Percentiles rank a stretch among this genome's conserved stretches.
Conservation (phyloP, 1,139 yeast species). For the Kurtzmaniella quercitrusa region DNA sequence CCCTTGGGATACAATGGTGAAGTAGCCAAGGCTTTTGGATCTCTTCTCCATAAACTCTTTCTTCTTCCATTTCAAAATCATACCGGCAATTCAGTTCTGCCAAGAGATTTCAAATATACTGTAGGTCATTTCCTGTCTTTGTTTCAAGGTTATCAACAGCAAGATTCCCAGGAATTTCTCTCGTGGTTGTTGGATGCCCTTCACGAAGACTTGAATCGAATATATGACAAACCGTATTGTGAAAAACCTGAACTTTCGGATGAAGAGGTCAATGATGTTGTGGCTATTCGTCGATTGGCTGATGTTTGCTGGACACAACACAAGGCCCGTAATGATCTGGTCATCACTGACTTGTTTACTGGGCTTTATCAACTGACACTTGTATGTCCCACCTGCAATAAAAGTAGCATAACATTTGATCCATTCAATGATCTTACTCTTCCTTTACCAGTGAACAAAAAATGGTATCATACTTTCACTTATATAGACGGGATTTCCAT, state of each 20-base stretch:
- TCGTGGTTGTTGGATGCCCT: constrained; percentile 88
- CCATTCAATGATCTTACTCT: constrained; percentile 89
- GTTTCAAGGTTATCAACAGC: constrained; percentile 88
- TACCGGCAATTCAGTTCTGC: constrained; percentile 38
- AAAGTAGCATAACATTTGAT: constrained; percentile 85
- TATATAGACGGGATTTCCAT: constrained; percentile 46
- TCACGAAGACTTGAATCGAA: constrained; percentile 89
- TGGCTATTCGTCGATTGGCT: constrained; percentile 61
- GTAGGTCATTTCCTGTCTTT: constrained; percentile 77
- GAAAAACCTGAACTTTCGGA: constrained; percentile 81
- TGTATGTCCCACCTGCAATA: constrained; percentile 79
- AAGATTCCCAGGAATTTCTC: constrained; percentile 92
- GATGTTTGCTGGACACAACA: constrained; percentile 78
- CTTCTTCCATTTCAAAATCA: constrained; percentile 7
- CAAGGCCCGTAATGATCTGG: constrained; percentile 76
- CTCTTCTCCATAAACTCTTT: constrained; percentile 58
- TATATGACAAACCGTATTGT: constrained; percentile 75
- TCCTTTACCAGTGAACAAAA: constrained; percentile 76
- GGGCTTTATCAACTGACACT: constrained; percentile 88
- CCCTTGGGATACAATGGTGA: constrained; percentile 85
- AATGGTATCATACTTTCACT: constrained; percentile 67
- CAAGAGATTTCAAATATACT: constrained; percentile 73
- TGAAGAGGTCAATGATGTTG: constrained; percentile 52
- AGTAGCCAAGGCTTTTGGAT: constrained; percentile 72
- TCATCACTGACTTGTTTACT: constrained; percentile 79